Base-by-base conservation (phyloP, 2,329 filamentous ascomycete genomes). In the Colletotrichum tropicicola region DNA sequence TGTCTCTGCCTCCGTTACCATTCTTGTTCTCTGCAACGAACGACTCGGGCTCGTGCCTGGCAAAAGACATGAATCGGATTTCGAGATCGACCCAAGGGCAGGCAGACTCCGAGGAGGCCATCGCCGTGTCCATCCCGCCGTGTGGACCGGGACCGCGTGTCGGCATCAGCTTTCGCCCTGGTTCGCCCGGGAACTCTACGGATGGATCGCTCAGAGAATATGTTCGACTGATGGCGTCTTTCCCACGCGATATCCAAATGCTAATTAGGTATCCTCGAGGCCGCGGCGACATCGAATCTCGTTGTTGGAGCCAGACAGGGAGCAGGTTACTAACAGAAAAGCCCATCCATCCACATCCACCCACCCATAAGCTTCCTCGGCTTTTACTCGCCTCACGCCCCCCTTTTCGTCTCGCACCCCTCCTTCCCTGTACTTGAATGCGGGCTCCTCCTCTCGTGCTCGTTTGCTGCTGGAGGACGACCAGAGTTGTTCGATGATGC, bases 361-460 rank as follows among this genome's bases (percentile, higher is more conserved):
- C 47, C 60, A 54, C 44, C 48, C 61, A 55, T 48, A 49, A 54
- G 45, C 54, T 59, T 43, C 59, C 59, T 61, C 51, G 48, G 57
- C 49, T 27, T 60, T 53, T 39, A 15, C 30, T 21, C 28, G 19
- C 8, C 27, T 25, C 56, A 60, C 44, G 15, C 54, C 62, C 61
- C 44, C 43, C 28, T 13, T 19, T 23, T 47, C 32, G 30, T 21
- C n/a, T 28, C 13, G 12, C 51, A 17, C 41, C n/a, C 23, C 41
- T 21, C n/a, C 21, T n/a, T 15, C 28, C 39, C 47, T 35, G 32
- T 35, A 35, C 32, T n/a, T n/a, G n/a, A n/a, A n/a, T n/a, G n/a
- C n/a, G n/a, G 25, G 12, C 25, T 13, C n/a, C 25, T 27, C 44
- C 44, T 37, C 6, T 30, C 37, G 53, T 51, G 53, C 32, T 58